Evolutionary conservation across 495 filamentous ascomycete genomes (phyloP).

Genomic region (Hypoxylon cercidicola): DNA sequence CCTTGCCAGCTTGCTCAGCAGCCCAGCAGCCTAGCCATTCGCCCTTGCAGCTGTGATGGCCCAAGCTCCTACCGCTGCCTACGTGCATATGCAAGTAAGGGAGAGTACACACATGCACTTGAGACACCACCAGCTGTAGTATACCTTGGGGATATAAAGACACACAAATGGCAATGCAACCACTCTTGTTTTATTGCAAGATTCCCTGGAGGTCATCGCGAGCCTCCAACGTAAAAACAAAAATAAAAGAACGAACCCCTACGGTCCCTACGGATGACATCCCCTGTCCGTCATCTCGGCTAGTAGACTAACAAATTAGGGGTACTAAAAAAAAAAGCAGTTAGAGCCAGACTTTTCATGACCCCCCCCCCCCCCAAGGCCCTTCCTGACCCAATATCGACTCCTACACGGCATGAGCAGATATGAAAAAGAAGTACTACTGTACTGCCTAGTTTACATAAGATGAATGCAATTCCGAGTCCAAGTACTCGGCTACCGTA

Average conservation of each 20-base stretch:
- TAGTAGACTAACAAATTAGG: constrained; percentile 38
- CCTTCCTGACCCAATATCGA: constrained; percentile 28
- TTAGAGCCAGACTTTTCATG: constrained; percentile 30
- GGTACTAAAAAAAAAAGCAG: constrained; percentile 32
- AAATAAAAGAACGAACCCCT: constrained; percentile 14
- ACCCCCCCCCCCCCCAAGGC: constrained; percentile 13
- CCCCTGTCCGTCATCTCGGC: constrained; percentile 23
- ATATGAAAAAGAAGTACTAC: constrained; percentile 30
- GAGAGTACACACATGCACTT: too few relatives aligned
- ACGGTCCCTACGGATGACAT: constrained; percentile 16
- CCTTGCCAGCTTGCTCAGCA: too few relatives aligned
- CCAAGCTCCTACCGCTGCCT: constrained; percentile 19
- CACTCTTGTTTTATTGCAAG: constrained; percentile 45
- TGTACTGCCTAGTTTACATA: constrained; percentile 46
- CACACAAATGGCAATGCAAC: constrained; percentile 21
- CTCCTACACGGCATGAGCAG: constrained; percentile 23
- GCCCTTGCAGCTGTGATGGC: constrained; percentile 33
- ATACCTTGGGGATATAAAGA: too few relatives aligned
- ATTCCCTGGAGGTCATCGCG: constrained; percentile 35
- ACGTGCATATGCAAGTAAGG: too few relatives aligned
- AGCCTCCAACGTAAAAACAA: constrained; percentile 22
- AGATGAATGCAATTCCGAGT: constrained; percentile 37
- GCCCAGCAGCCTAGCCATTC: too few relatives aligned
- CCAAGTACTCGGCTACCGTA: constrained; percentile 34
- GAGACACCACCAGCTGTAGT: too few relatives aligned